Evolutionary conservation across 495 filamentous ascomycete genomes (phyloP), one percentile per base, ranked within the genome.

Genomic region (Stereocaulon alpinum): DNA sequence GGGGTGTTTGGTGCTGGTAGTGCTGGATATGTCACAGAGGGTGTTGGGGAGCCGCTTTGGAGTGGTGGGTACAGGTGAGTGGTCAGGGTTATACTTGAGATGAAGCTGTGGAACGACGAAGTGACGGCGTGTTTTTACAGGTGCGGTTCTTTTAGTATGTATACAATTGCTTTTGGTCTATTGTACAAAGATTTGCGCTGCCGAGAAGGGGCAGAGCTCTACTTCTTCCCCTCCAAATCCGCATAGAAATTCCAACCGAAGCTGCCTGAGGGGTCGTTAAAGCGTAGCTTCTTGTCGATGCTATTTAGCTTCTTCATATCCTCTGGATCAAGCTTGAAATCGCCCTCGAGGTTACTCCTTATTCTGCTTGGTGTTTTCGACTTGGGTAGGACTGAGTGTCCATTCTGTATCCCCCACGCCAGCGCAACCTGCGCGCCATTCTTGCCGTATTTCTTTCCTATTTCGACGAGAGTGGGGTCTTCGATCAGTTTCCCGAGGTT

Each of bases 351-450:
- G 62, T 86, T 86, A 15, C 59, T 62, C 64, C 69, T 72, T 61
- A 86, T 86, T 7, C 83, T 64, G 27, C 67, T 66, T 0, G 78
- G 76, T 0, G 79, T 78, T 64, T 79, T 80, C 42, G 75, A 78
- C 74, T 89, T 91, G 3, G 85, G 84, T 51, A 91, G 74, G 12
- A 89, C 85, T 6, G 73, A 73, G 32, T 80, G 80, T 11, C 82
- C 85, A 30, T 79, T 70, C n/a, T 77, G 69, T 32, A 89, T 76
- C n/a, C 82, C 86, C 86, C 81, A 84, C 0, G 80, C 82, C 24
- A 89, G 74, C 18, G 82, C 77, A 29, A 82, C 75, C 67, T 87
- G 82, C 10, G 84, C 79, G 0, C 80, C 76, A 3, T 67, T 79
- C 68, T 85, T 87, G 55, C 74, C 71, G 62, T 87, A 78, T 62